Evolutionary conservation across 805 yeast species (phyloP), one percentile per base, ranked within the genome.

Genomic region (Starmera caribaea): DNA sequence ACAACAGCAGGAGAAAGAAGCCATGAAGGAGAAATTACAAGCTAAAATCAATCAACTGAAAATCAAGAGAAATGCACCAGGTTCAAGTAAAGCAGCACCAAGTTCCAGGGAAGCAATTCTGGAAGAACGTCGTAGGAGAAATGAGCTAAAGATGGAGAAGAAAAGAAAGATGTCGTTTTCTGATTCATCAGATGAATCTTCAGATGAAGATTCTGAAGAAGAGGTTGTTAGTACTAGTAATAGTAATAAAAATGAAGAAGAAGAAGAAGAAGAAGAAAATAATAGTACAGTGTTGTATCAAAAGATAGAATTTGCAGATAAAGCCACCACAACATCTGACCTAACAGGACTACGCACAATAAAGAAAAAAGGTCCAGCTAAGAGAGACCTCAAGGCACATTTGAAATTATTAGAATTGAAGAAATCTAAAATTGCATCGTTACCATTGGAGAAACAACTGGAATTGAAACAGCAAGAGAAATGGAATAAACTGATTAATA

Each of bases 21-120:
- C 76, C 48, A 69, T 92, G 43, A 77, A 89, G 53, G 81, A 79
- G n/a, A 82, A 82, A 57, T 71, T 92, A 34, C 80, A 90, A 26
- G 73, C 72, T 14, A 85, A 79, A 58, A 89, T 92, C 46, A 73
- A 66, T 41, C 63, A 62, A 8, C 53, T 92, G 63, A 77, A 79
- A 48, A 88, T 80, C 40, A 82, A 76, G 61, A 78, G 99, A 57
- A 89, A 82, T 53, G 98, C 97, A 1, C 92, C 94, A 1, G 97
- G 97, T 2, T 66, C 89, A 1, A 80, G 76, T 35, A 77, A 70
- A 5, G 67, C 71, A 5, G 92, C 96, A 0, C 88, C 89, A 13
- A 72, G 79, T 43, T 84, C 90, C 10, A 71, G 97, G 60, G 94
- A 87, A 48, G 89, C 81, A 33, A 78, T 84, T 38, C 62, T 85